Base-by-base conservation (phyloP, 345 rosid genomes). In the Conringia planisiliqua region DNA sequence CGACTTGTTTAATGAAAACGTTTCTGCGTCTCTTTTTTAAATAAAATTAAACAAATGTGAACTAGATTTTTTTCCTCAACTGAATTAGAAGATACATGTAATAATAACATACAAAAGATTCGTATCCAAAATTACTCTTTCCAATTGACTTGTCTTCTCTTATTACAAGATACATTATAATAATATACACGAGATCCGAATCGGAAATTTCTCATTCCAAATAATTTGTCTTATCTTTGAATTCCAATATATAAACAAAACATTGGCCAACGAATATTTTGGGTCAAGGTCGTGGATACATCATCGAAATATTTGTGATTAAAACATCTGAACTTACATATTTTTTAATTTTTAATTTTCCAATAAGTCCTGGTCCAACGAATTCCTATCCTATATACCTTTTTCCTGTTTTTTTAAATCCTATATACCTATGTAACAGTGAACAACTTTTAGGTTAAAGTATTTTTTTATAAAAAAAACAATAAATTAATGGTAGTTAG, bases 201-300 rank as follows among this genome's bases (percentile, higher is more conserved):
- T 70, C 65, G 2, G 5, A 33, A 32, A 22, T 57, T 43, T 57
- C 20, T 3, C 14, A 20, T 70, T 58, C 46, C 35, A 20, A 33
- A 0, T 48, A 9, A 20, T 46, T 32, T 59, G 47, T 70, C 46
- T 46, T 44, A 0, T 18, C 22, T 42, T 69, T 17, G 13, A 5
- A 50, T 50, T 50, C 29, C 29, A 50, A 11, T 22, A n/a, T 10
- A 66, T 35, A 2, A 32, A 30, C 14, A 32, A 32, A 58, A 57
- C 13, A 33, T 0, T 24, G 52, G 27, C 17, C 39, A 55, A 27
- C 40, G 54, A 38, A 68, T 29, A 43, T 68, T 27, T 17, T 10
- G 30, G 42, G 64, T 69, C 8, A 68, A 69, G 64, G 54, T 40
- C 64, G 64, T 56, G 27, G 4, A 26, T 24, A 32, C 58, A 36